Conservation (phyloP, 2,329 filamentous ascomycete genomes). For the Colletotrichum neosansevieriae region DNA sequence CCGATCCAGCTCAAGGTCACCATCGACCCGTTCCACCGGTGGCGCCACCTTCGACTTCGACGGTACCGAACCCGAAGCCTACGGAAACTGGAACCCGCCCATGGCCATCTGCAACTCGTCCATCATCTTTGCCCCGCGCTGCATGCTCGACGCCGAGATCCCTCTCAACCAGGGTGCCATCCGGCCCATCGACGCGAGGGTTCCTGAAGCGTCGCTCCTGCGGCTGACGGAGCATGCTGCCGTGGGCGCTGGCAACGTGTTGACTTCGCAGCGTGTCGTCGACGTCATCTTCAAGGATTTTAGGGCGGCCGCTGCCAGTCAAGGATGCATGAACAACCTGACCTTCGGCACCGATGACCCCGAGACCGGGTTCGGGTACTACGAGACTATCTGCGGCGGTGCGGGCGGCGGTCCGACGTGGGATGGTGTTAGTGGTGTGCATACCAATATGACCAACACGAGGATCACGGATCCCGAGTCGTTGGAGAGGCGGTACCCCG, state of each 20-base stretch:
- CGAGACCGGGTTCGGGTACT: constrained; percentile 79
- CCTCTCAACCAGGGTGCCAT: constrained; percentile 66
- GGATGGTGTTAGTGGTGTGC: constrained; percentile 80
- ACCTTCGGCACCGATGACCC: constrained; percentile 77
- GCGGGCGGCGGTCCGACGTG: constrained; percentile 79
- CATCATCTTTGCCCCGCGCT: constrained; percentile 51
- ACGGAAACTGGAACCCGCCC: constrained; percentile 48
- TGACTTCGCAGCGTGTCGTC: constrained; percentile 51
- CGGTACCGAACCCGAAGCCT: constrained; percentile 48
- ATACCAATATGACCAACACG: constrained; percentile 89
- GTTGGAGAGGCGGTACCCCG: constrained; percentile 81
- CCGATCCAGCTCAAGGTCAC: constrained; percentile 81
- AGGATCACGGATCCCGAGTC: constrained; percentile 85
- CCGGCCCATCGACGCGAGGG: constrained; percentile 78
- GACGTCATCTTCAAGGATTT: constrained; percentile 84
- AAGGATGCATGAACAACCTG: constrained; percentile 85
- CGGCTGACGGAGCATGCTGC: constrained; percentile 49
- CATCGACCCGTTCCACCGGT: constrained; percentile 78
- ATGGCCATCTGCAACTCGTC: constrained; percentile 50
- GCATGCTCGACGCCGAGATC: constrained; percentile 50
- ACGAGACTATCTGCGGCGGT: constrained; percentile 86
- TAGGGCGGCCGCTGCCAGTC: constrained; percentile 78
- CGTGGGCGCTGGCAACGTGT: constrained; percentile 49
- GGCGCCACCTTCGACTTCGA: constrained; percentile 74
- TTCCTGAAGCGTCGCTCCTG: constrained; percentile 69